Conservation (phyloP, 2,329 filamentous ascomycete species). For the Iodosphaeria phyllophila region DNA sequence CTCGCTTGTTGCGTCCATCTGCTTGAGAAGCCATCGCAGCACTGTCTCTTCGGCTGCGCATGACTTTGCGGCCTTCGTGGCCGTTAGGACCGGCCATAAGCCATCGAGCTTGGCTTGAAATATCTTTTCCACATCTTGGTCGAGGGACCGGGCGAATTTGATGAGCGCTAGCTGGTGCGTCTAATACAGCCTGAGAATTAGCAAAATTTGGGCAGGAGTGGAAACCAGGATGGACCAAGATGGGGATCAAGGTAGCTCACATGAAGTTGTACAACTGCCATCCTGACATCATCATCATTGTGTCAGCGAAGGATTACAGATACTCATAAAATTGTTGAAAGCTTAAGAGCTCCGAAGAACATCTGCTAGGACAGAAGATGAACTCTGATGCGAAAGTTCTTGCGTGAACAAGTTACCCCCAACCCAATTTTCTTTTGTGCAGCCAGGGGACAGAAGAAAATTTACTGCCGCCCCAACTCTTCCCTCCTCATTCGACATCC, state of each 20-base stretch:
- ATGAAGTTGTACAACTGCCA: slow-evolving; percentile 3
- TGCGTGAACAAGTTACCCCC: too few species aligned
- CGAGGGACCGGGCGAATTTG: slow-evolving; percentile 33
- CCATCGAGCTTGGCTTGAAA: slow-evolving; percentile 26
- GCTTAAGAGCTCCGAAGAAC: background rate
- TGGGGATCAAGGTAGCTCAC: too few species aligned
- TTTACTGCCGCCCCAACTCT: too few species aligned
- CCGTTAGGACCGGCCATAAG: slow-evolving; percentile 29
- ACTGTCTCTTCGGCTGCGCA: slow-evolving; percentile 37
- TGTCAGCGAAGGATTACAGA: background rate
- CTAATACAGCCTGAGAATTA: too few species aligned
- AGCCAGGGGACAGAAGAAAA: too few species aligned
- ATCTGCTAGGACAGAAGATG: too few species aligned
- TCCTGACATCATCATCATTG: slow-evolving; percentile 2
- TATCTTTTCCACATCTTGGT: slow-evolving; percentile 25
- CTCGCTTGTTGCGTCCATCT: slow-evolving; percentile 29
- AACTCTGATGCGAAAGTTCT: too few species aligned
- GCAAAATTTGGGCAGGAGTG: too few species aligned
- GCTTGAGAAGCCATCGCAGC: slow-evolving; percentile 44
- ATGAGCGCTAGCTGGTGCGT: slow-evolving; percentile 22
- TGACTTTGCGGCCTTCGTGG: slow-evolving; percentile 21
- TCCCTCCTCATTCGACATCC: too few species aligned
- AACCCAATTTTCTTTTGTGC: too few species aligned
- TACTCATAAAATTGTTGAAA: background rate
- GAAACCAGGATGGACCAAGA: too few species aligned